Base-by-base conservation (phyloP, 2,329 filamentous ascomycete species). In the Didymosphaeria variabile region DNA sequence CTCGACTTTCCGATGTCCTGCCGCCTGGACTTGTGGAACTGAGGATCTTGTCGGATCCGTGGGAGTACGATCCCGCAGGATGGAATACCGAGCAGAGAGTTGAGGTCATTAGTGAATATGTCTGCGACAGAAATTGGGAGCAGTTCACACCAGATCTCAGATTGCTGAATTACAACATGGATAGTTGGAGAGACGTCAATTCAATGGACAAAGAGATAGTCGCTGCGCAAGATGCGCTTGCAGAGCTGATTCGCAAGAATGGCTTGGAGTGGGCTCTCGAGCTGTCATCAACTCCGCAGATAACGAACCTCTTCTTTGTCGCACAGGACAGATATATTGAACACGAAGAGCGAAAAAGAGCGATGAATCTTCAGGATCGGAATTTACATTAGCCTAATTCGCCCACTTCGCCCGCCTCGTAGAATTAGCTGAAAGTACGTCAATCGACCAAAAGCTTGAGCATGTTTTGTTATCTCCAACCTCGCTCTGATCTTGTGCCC, bases 101-200 rank as follows among this genome's bases (percentile, higher is more conserved):
- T 21, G 17, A 9, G 2, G 50, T 53, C 31, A 26, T 53, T n/a
- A 15, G 32, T 4, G 19, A 53, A 36, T 53, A 23, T 29, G 32
- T 53, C 17, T 8, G 31, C 32, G n/a, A 40, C n/a, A 21, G 15
- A 23, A 21, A n/a, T n/a, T 53, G 50, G 50, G 21, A 38, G n/a
- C 32, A 38, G 7, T 38, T 40, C 32, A 53, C 50, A 6, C 50
- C 50, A 40, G 3, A n/a, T 23, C 50, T 53, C 2, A 38, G 36
- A n/a, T 40, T 53, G 19, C n/a, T 53, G 13, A 53, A 40, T 10
- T 40, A 40, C n/a, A 26, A 53, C n/a, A 38, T 53, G 50, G 8
- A 23, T 8, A 40, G 5, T 15, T 40, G 8, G 12, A 31, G 40
- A 2, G 15, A n/a, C 10, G 21, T 8, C 4, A 49, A 31, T 13